phyloP scores from a whole-genome alignment of 2,329 filamentous ascomycete genomes.

The Arthrobotrys iridis region DNA sequence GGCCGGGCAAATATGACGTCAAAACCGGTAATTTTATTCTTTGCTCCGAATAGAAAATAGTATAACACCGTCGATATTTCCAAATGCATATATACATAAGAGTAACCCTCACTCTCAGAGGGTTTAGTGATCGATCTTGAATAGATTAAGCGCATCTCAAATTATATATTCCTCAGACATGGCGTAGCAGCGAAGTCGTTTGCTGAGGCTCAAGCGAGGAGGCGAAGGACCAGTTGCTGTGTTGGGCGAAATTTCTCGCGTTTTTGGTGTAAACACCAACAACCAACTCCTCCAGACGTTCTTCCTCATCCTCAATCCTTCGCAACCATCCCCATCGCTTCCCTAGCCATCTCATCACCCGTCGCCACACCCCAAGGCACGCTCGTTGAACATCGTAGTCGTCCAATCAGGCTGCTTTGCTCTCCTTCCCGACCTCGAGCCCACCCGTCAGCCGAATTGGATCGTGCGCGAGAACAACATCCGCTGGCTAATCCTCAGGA shows the following conservation, averaged over 20 bases:
- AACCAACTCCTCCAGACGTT: slow-evolving; percentile 15
- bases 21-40: background rate
- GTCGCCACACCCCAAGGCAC: slow-evolving; percentile 17
- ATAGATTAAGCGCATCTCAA: too few relatives aligned
- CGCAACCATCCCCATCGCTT: slow-evolving; percentile 23
- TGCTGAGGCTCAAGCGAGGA: slow-evolving; percentile 25
- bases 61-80: background rate
- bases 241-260: slow-evolving; percentile 55
- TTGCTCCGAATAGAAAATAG: background rate
- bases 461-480: slow-evolving; percentile 20
- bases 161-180: too few relatives aligned
- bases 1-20: background rate
- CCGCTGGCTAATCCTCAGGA: slow-evolving; percentile 15
- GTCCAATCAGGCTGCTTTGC: slow-evolving; percentile 2
- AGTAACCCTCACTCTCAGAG: too few relatives aligned
- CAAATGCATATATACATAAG: too few relatives aligned
- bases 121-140: too few relatives aligned
- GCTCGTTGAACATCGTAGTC: background rate
- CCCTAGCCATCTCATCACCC: slow-evolving; percentile 1
- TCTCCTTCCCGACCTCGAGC: slow-evolving; percentile 4
- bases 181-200: background rate
- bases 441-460: slow-evolving; percentile 9
- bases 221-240: slow-evolving; percentile 31
- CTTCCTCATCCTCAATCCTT: slow-evolving; percentile 8
- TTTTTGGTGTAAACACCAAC: slow-evolving; percentile 54